phyloP scores from a whole-genome alignment of 805 yeast species.

The Cyberlindnera subsufficiens region DNA sequence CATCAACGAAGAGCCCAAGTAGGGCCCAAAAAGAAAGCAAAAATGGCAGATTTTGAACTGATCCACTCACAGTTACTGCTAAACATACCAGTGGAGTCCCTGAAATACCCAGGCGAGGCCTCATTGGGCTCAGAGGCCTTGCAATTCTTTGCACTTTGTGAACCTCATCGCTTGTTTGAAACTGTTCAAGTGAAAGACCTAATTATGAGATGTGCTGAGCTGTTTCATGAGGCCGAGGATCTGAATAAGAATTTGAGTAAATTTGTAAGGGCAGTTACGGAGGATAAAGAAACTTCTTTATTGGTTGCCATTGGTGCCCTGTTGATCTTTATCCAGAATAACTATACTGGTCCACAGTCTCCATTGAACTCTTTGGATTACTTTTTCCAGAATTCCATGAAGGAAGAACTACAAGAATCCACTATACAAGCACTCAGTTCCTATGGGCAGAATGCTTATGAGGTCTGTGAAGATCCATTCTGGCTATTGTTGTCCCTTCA shows the following conservation, averaged over 20 bases:
- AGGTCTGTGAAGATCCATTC: conserved; percentile 45
- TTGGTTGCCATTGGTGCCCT: conserved; percentile 46
- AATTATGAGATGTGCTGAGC: background rate
- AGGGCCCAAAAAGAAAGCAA: background rate
- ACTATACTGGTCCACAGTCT: conserved; percentile 77
- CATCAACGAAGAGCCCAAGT: background rate
- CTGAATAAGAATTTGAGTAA: conserved; percentile 4
- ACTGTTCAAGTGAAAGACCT: background rate
- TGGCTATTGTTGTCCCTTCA: conserved; percentile 38
- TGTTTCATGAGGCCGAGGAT: background rate
- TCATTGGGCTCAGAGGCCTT: background rate
- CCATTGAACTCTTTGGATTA: conserved; percentile 30
- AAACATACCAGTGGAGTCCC: conserved; percentile 5
- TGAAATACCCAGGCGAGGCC: background rate
- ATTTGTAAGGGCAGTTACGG: conserved; percentile 1
- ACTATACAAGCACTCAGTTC: conserved; percentile 37
- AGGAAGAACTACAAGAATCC: conserved; percentile 12
- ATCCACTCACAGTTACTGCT: conserved; percentile 10
- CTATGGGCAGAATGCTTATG: conserved; percentile 71
- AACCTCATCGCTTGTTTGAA: conserved; percentile 1
- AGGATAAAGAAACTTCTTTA: conserved; percentile 9
- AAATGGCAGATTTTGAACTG: conserved; percentile 1
- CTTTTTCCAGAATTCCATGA: conserved; percentile 15
- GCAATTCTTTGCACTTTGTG: background rate
- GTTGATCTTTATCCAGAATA: conserved; percentile 66